Base-by-base conservation (phyloP, 1,284 basidiomycete genomes). In the Marasmius tenuissimus region DNA sequence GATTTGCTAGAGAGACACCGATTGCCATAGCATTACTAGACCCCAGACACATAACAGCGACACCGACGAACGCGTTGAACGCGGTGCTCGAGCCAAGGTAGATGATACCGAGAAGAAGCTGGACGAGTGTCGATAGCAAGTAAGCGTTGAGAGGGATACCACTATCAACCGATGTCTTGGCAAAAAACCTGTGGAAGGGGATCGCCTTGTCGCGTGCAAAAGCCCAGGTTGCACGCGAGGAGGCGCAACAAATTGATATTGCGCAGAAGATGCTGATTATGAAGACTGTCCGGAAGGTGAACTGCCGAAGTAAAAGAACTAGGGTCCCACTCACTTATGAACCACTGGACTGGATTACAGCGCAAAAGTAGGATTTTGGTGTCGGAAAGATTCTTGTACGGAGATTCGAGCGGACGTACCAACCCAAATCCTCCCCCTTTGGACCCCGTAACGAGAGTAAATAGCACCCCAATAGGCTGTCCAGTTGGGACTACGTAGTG, bases 151-250 rank as follows among this genome's bases (percentile, higher is more conserved):
- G 72, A 0, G 85, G 85, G 3, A 87, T n/a, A 11, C 45, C 81
- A 59, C 81, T 81, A 1, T 65, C 40, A 56, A 62, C 61, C 66
- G 83, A 80, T 65, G 88, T 77, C 37, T 73, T 74, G 1, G 83
- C 71, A 69, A 90, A 86, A 52, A 79, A 69, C 1, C 60, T 54
- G 33, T 83, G 81, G 67, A 88, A 83, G 1, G 87, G 88, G 20
- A 91, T 79, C 8, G 87, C 89, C 58, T 79, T 76, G 73, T 92
- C 91, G 0, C 88, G 79, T 0, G 89, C 88, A 65, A 92, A 91
- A 38, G 85, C 84, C 76, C 86, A 88, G 1, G 85, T 85, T 69
- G 88, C 86, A n/a, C 90, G 81, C 1, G 87, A 89, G 9, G 85
- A 82, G 1, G 85, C 86, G 54, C 86, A 87, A 61, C 85, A 80